Base-by-base conservation (phyloP, 2,329 filamentous ascomycete species). In the Claviceps pazoutovae region DNA sequence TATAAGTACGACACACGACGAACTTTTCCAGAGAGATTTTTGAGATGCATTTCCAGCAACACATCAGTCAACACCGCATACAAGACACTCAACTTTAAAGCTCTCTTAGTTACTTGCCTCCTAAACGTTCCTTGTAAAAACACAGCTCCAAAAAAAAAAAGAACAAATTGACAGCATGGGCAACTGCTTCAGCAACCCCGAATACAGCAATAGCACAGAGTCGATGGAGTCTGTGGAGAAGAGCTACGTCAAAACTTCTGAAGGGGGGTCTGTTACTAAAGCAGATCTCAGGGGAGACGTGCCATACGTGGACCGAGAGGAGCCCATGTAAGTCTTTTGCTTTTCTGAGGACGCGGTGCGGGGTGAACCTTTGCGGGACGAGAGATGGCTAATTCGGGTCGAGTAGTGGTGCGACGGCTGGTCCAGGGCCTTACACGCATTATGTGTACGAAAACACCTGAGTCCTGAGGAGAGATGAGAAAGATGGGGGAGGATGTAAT, bases 81-180 rank as follows among this genome's bases (percentile, higher is more conserved):
- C 14, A 39, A 14, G 16, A 6, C 14, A n/a, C 37, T 39, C 37
- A 14, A 5, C 3, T 14, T 14, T 6, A 39, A 14, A 39, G 5
- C 14, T 39, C 1, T 39, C 1, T n/a, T n/a, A 1, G 9, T 7
- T 3, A 1, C 2, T 39, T 6, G n/a, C n/a, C 2, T 11, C 39
- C 9, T 11, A 21, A 17, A 16, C 1, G 21, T 11, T 11, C 8
- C 6, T 19, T 21, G n/a, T 1, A 7, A 21, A 13, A 19, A 11
- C 2, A 17, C 3, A 42, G 9, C 39, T 21, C 9, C 8, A 16
- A 17, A 17, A 39, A 39, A n/a, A 5, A 16, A 38, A 38, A 16
- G 37, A 16, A 16, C 4, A 39, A 39, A n/a, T 16, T 5, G n/a
- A n/a, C 5, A n/a, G 7, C 39, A 42, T 42, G 39, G 39, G 39